Evolutionary conservation across 805 yeast genomes (phyloP).

Genomic region (Barnettozyma vustinii): DNA sequence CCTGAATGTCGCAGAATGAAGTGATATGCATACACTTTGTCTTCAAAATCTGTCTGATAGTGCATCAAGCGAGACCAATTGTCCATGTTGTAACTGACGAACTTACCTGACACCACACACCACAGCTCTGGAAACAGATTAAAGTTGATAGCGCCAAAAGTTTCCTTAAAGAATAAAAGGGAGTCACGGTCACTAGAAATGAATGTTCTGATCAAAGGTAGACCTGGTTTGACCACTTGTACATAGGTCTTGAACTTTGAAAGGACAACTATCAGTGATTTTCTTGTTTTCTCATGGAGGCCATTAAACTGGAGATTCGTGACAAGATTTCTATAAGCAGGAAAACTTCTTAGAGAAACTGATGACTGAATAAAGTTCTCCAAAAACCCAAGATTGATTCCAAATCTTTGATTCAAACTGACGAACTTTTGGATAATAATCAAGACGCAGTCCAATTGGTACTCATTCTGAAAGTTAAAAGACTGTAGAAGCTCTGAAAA

Average conservation of each 20-base stretch:
- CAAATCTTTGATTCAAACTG: background rate
- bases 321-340: background rate
- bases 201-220: conserved; percentile 6
- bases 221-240: conserved; percentile 8
- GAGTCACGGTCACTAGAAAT: background rate
- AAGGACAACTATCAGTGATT: conserved; percentile 8
- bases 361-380: background rate
- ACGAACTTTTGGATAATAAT: background rate
- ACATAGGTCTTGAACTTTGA: conserved; percentile 7
- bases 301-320: background rate
- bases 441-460: background rate
- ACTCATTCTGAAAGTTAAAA: conserved; percentile 6
- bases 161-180: conserved; percentile 9
- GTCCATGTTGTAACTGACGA: conserved; percentile 15
- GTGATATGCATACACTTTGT: conserved; percentile 18
- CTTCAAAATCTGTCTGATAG: conserved; percentile 17
- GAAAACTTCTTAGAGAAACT: background rate
- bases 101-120: conserved; percentile 16
- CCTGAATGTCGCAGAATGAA: conserved; percentile 20
- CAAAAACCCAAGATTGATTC: background rate
- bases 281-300: conserved; percentile 7
- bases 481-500: conserved; percentile 12
- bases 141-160: conserved; percentile 16
- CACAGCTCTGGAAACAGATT: conserved; percentile 18
- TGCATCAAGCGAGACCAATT: conserved; percentile 22